A percentile compares a stretch with the other conserved stretches of the same genome.
Conservation (phyloP, 2,329 filamentous ascomycete genomes). For the Fusarium hostae region DNA sequence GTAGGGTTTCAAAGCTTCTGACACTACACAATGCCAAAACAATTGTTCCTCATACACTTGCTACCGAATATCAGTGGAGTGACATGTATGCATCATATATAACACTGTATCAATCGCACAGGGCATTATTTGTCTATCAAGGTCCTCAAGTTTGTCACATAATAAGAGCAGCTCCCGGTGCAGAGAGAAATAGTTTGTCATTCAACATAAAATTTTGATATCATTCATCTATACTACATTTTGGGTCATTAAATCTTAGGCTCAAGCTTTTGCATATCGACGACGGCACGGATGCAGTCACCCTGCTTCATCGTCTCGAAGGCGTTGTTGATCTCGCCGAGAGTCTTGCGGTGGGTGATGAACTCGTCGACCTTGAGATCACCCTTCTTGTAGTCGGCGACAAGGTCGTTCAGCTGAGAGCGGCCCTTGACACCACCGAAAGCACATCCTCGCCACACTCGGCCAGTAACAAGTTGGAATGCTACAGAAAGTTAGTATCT, state of each 20-base stretch:
- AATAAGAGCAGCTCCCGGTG: slow-evolving; percentile 9
- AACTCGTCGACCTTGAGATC: slow-evolving; percentile 98
- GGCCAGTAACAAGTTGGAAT: slow-evolving; percentile 98
- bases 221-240: slow-evolving; percentile 41
- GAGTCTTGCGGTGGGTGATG: slow-evolving; percentile 92
- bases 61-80: slow-evolving; percentile 2
- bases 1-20: neutral
- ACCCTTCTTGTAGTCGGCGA: slow-evolving; percentile 88
- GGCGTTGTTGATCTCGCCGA: slow-evolving; percentile 86
- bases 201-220: slow-evolving; percentile 37
- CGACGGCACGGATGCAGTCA: slow-evolving; percentile 96
- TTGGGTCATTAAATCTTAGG: slow-evolving; percentile 42
- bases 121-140: slow-evolving; percentile 27
- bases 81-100: neutral
- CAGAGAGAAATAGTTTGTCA: slow-evolving; percentile 5
- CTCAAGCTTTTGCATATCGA: slow-evolving; percentile 66
- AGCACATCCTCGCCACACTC: slow-evolving; percentile 97
- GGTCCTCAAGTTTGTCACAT: slow-evolving; percentile 18
- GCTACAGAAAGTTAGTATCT: slow-evolving; percentile 63
- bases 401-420: slow-evolving; percentile 86
- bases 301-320: slow-evolving; percentile 96
- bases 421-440: slow-evolving; percentile 99
- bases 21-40: neutral
- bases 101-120: slow-evolving; percentile 21
- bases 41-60: neutral